Base-by-base conservation (phyloP, 257 asterid genomes). In the Ocimum tenuiflorum region DNA sequence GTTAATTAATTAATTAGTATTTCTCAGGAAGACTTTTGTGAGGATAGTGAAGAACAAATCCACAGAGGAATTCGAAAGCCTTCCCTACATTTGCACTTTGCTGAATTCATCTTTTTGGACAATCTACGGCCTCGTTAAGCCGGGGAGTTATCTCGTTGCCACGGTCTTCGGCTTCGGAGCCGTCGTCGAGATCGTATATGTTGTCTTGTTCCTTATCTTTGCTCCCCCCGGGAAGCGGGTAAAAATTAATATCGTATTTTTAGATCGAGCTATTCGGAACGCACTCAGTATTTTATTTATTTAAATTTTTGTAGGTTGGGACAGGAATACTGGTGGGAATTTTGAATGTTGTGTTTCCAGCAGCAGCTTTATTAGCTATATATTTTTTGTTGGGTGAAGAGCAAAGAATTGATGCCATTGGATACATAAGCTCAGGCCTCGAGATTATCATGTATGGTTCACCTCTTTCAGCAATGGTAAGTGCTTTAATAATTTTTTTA, bases 361-460 rank as follows among this genome's bases (percentile, higher is more conserved):
- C 45, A 0, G 77, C 68, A 13, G 80, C 76, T 11, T 31, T 85
- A 18, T 24, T 67, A 8, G 68, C 27, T 8, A 70, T 88, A 1
- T 77, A 77, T 20, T 67, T 88, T 7, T 2, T 74, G 31, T 19
- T 84, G 75, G 35, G 50, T 7, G 84, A 76, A 53, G 83, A 81
- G 0, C 14, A n/a, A 27, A 82, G 81, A 74, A 88, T 91, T 47
- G 43, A 70, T 74, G 81, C 74, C 1, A 78, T 81, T 50, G 97
- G 96, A 17, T 68, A 76, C 15, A 53, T 91, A 67, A 68, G 88
- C 69, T 77, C 95, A 0, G 92, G 75, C 13, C 83, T 91, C 29
- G 88, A 91, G 27, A 71, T 91, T 68, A 58, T 91, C 63, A 91
- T 91, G 97, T 91, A 88, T 56, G 96, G 65, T 49, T 83, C 97